Base-by-base conservation (phyloP, 2,329 filamentous ascomycete genomes). In the Scleromitrula shiraiana region DNA sequence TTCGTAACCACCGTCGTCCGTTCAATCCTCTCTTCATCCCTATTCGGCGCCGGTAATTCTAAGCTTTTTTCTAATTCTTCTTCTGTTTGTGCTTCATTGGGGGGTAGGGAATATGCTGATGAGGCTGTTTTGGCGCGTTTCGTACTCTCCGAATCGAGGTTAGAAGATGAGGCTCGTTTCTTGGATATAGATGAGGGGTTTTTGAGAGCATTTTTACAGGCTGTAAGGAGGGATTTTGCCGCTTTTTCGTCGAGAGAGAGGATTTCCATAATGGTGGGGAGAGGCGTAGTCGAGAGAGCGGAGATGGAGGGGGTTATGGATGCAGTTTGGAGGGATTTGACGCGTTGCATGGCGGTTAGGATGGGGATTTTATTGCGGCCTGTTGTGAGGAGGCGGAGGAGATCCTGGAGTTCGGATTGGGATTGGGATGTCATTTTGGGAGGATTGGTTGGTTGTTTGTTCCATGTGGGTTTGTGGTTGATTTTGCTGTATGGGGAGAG, bases 1-100 rank as follows among this genome's bases (percentile, higher is more conserved):
- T 95, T 94, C 0, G 87, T 93, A 52, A 82, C 69, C 1, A 95
- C 57, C 0, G 71, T 68, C 1, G 77, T 77, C 2, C 68, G 64
- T 12, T 71, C 69, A 4, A 95, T 77, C 7, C 73, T 67, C 1
- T 77, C 73, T 56, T 85, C 81, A 39, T 81, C 72, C 23, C 68
- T 67, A 7, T 69, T 68, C 2, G 79, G 64, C 1, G 59, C 56
- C 0, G 83, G 81, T 1, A 89, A 67, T 7, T 68, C 69, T 5
- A 88, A 69, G 0, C 80, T 78, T 6, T 68, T 69, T 62, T 89
- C 85, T 1, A 83, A 67, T 41, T 83, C 76, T 12, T 75, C 72
- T 0, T 81, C 74, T 10, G 64, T 64, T 27, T 57, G 56, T 2
- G 59, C 59, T 15, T 59, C 59, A 7, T 45, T 38, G 3, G 50